Evolutionary conservation across 805 yeast genomes (phyloP), one percentile per base, ranked within the genome.

Genomic region (Saccharomyces kudriavzevii): DNA sequence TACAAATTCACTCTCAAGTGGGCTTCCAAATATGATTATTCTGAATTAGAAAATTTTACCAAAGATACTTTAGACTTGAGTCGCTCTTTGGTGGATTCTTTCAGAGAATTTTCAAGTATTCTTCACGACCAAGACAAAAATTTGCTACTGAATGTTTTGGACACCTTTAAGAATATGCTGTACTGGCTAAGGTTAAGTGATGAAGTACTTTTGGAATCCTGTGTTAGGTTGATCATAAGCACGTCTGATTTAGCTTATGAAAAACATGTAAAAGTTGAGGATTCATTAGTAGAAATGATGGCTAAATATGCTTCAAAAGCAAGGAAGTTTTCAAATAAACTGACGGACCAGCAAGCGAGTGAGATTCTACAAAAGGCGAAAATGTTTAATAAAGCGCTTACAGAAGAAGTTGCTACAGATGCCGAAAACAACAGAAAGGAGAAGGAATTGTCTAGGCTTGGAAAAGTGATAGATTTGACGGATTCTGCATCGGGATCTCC

Each of bases 171-270:
- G 13, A 75, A 82, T 51, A 83, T 88, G 75, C 76, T 88, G 31
- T 84, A 82, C 43, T 87, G 97, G 95, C 74, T 92, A 28, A 77
- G 94, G 55, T 73, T 92, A 48, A 89, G 92, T 55, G 97, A 91
- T 68, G 74, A 80, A 5, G 86, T 89, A 2, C 73, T 92, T 48
- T 56, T 70, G 22, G 73, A 70, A 26, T 79, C 89, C 0, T 89
- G 96, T 74, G 91, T 88, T 5, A 76, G 77, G 25, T 72, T 89
- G 48, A 85, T 87, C 4, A 77, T 83, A 50, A 77, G 79, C 46
- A 82, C 89, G 0, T 74, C 89, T 48, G 87, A 83, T 58, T 68
- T 87, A 47, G 87, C 90, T 0, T 68, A 71, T 29, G 84, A 81
- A 45, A 71, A 83, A 43, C 64, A 77, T 11, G 74, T 85, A 28